These are phyloP conservation scores for Globisporangium lucens DNA, from an alignment of 352 stramenopile genomes.

Conservation along the genomic window DNA sequence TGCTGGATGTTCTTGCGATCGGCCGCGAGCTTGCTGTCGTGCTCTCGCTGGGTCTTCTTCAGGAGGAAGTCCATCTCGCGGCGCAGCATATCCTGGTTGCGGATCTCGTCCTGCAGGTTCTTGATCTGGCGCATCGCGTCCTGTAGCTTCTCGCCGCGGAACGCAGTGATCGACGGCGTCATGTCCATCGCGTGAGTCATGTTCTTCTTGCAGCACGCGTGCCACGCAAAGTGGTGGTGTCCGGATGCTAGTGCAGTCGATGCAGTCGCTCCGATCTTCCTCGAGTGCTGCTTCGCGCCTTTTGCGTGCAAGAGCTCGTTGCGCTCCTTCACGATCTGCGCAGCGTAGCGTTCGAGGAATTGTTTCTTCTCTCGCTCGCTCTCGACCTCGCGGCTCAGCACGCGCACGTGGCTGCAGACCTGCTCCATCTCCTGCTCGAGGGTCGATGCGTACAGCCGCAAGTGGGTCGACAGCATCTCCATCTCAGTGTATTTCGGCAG, in stretches of 20 bases:
- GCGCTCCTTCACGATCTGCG: slow-evolving; percentile 82
- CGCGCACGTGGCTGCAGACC: slow-evolving; percentile 49
- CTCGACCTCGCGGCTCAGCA: slow-evolving; percentile 46
- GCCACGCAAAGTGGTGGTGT: slow-evolving; percentile 63
- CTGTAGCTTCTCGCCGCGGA: slow-evolving; percentile 74
- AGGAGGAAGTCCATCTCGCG: slow-evolving; percentile 66
- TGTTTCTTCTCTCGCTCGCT: slow-evolving; percentile 73
- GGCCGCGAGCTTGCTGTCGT: slow-evolving; percentile 57
- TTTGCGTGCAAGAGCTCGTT: slow-evolving; percentile 76
- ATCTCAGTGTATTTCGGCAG: slow-evolving; percentile 78
- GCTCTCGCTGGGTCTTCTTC: slow-evolving; percentile 69
- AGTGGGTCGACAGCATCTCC: slow-evolving; percentile 76
- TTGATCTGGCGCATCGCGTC: slow-evolving; percentile 47
- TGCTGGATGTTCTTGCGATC: slow-evolving; percentile 69
- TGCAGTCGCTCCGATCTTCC: slow-evolving; percentile 22
- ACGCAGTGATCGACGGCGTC: slow-evolving; percentile 64
- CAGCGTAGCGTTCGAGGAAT: slow-evolving; percentile 78
- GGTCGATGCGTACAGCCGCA: slow-evolving; percentile 64
- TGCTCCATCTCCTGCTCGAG: slow-evolving; percentile 80
- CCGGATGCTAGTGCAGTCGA: neutral
- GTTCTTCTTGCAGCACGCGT: slow-evolving; percentile 82
- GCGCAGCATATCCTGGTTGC: slow-evolving; percentile 58
- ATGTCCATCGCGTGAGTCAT: slow-evolving; percentile 58
- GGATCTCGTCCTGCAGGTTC: slow-evolving; percentile 51
- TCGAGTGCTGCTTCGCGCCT: slow-evolving; percentile 30